Evolutionary conservation across 2,329 filamentous ascomycete species (phyloP), one percentile per base, ranked within the genome.

Genomic region (Leptographium flavum): DNA sequence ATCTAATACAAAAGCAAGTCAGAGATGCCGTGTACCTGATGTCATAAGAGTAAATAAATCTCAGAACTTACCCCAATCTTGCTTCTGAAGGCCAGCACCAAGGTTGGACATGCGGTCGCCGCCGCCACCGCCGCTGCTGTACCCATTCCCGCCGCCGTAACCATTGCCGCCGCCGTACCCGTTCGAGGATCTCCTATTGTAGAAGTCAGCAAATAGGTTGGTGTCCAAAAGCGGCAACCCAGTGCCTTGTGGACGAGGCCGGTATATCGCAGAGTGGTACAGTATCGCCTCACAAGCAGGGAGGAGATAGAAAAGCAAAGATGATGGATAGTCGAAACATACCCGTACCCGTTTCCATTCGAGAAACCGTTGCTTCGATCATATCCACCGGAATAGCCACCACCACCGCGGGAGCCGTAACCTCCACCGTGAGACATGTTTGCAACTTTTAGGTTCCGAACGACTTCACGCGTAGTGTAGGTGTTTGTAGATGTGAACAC

Each of bases 101-200:
- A 98, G 84, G 63, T 83, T 81, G 55, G 80, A 83, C 92, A 98
- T 98, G 57, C 85, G 81, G 68, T 98, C 92, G 63, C 90, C 88
- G 54, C 87, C 85, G 54, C 74, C 81, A 53, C 74, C 79, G 46
- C 73, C 65, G 51, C 57, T n/a, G n/a, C n/a, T n/a, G n/a, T n/a
- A n/a, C n/a, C n/a, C n/a, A n/a, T n/a, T n/a, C n/a, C n/a, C 58
- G 36, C 58, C 59, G 33, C 59, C 61, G 50, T 56, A 57, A 41
- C 52, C 56, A 43, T 59, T 60, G 37, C 57, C 58, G 36, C 65
- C 61, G 22, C 60, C 58, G 39, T 60, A 60, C 40, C 58, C 59
- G 48, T 62, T 56, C 4, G 54, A 55, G 17, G 47, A 48, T 17
- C 47, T 48, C 14, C 45, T 42, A 27, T 11, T 35, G 2, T 8